Evolutionary conservation across 2,329 filamentous ascomycete species (phyloP).

Genomic region (Claviceps digitariae): DNA sequence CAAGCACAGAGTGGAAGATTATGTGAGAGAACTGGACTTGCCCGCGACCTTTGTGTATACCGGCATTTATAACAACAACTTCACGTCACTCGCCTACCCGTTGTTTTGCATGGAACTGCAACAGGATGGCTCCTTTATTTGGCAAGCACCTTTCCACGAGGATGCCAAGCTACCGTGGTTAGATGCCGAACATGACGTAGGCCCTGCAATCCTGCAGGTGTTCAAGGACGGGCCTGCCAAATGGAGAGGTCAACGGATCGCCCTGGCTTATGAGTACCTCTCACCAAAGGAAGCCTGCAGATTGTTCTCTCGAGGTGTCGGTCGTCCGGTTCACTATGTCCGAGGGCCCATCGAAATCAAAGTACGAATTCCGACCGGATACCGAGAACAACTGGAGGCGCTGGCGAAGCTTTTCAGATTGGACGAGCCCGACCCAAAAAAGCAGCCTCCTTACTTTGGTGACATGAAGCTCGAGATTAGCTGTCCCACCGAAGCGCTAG

Average conservation of each 20-base stretch:
- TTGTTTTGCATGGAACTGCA: slow-evolving; percentile 91
- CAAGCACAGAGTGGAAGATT: slow-evolving; percentile 88
- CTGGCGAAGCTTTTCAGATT: slow-evolving; percentile 46
- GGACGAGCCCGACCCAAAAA: slow-evolving; percentile 35
- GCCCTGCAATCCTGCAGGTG: slow-evolving; percentile 79
- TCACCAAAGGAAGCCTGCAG: slow-evolving; percentile 71
- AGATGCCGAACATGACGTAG: slow-evolving; percentile 91
- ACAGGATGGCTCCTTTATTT: slow-evolving; percentile 72
- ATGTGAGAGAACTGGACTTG: slow-evolving; percentile 68
- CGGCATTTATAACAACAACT: slow-evolving; percentile 98
- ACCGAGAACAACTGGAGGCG: slow-evolving; percentile 72
- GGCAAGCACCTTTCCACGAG: slow-evolving; percentile 89
- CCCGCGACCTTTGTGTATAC: slow-evolving; percentile 90
- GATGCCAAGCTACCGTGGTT: slow-evolving; percentile 85
- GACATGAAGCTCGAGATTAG: slow-evolving; percentile 41
- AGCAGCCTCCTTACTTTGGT: slow-evolving; percentile 52
- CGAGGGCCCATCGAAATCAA: slow-evolving; percentile 69
- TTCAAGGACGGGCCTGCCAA: slow-evolving; percentile 85
- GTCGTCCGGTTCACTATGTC: slow-evolving; percentile 65
- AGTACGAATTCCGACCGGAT: slow-evolving; percentile 76
- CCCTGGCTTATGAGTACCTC: slow-evolving; percentile 80
- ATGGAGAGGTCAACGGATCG: slow-evolving; percentile 70
- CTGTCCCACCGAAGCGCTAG: slow-evolving; percentile 61
- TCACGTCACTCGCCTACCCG: slow-evolving; percentile 82
- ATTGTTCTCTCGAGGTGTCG: slow-evolving; percentile 66